Percentiles rank a stretch among this genome's conserved stretches.
These are phyloP conservation scores for Xerocomus potaroensis DNA, from an alignment of 768 basidiomycete species.

Conservation along the genomic window DNA sequence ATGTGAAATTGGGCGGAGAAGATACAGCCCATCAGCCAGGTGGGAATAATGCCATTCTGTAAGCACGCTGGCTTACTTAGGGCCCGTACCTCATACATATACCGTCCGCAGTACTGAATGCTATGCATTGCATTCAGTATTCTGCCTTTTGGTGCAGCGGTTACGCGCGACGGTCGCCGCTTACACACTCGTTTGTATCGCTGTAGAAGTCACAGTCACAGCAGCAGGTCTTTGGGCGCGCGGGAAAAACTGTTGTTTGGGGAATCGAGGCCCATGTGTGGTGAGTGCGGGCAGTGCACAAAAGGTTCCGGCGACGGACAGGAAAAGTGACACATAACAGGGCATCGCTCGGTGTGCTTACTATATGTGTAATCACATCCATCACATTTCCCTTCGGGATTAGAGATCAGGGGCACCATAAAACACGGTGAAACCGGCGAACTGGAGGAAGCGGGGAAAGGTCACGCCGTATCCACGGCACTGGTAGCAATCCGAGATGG, in stretches of 20 bases:
- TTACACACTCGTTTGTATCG: constrained; percentile 53
- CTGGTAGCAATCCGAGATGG: constrained; percentile 50
- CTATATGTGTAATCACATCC: too few relatives aligned
- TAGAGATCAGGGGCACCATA: constrained; percentile 36
- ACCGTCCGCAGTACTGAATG: too few relatives aligned
- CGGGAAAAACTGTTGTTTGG: constrained; percentile 59
- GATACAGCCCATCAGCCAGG: constrained; percentile 54
- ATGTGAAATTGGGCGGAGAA: constrained; percentile 44
- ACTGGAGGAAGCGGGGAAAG: constrained; percentile 38
- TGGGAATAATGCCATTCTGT: constrained; percentile 58
- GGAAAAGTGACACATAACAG: constrained; percentile 58
- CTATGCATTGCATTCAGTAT: too few relatives aligned
- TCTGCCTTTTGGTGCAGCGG: too few relatives aligned
- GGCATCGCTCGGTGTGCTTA: constrained; percentile 30
- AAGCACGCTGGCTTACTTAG: too few relatives aligned
- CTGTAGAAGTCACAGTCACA: constrained; percentile 47
- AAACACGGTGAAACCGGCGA: constrained; percentile 53
- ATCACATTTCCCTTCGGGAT: too few relatives aligned
- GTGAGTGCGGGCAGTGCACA: constrained; percentile 45
- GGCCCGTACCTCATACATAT: too few relatives aligned
- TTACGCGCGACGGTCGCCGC: too few relatives aligned
- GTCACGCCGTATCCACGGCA: constrained; percentile 48
- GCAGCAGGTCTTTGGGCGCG: constrained; percentile 53
- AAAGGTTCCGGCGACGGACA: constrained; percentile 50
- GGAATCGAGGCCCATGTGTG: constrained; percentile 59